Conservation (phyloP, 805 yeast genomes). For the Wickerhamomyces pijperi region DNA sequence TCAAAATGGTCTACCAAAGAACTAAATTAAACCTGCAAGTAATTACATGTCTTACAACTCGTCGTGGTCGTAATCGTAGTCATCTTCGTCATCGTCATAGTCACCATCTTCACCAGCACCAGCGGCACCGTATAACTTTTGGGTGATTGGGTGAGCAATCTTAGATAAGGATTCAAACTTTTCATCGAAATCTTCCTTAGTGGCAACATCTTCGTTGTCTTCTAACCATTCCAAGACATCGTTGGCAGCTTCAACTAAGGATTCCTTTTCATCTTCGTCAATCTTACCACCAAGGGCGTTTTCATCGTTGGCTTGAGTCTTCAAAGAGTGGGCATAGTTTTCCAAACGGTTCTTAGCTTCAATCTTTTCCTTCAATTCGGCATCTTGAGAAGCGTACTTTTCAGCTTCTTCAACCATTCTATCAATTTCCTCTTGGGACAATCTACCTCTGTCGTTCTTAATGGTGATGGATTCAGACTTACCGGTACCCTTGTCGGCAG, state of each 20-base stretch:
- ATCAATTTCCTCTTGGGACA: conserved; percentile 87
- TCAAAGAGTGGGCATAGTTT: conserved; percentile 76
- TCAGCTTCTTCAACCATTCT: conserved; percentile 98
- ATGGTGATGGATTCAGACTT: conserved; percentile 84
- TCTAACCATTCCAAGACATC: conserved; percentile 86
- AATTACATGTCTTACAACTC: conserved; percentile 33
- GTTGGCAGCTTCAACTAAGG: conserved; percentile 74
- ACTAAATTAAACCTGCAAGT: neutral
- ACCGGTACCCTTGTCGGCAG: conserved; percentile 91
- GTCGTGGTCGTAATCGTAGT: conserved; percentile 47
- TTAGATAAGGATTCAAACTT: conserved; percentile 75
- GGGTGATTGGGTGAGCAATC: conserved; percentile 84
- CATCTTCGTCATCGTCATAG: conserved; percentile 45
- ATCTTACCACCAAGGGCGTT: conserved; percentile 65
- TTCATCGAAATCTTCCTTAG: conserved; percentile 88
- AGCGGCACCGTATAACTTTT: conserved; percentile 66
- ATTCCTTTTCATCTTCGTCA: conserved; percentile 85
- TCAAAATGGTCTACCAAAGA: too few relatives aligned
- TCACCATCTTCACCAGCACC: conserved; percentile 35
- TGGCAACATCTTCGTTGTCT: conserved; percentile 75
- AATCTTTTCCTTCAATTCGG: conserved; percentile 69
- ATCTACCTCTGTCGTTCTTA: conserved; percentile 89
- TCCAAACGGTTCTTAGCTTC: conserved; percentile 83
- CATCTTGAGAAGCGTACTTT: conserved; percentile 86
- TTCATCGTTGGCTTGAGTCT: conserved; percentile 51